Base-by-base conservation (phyloP, 352 stramenopile genomes). In the Phytophthora cajani region DNA sequence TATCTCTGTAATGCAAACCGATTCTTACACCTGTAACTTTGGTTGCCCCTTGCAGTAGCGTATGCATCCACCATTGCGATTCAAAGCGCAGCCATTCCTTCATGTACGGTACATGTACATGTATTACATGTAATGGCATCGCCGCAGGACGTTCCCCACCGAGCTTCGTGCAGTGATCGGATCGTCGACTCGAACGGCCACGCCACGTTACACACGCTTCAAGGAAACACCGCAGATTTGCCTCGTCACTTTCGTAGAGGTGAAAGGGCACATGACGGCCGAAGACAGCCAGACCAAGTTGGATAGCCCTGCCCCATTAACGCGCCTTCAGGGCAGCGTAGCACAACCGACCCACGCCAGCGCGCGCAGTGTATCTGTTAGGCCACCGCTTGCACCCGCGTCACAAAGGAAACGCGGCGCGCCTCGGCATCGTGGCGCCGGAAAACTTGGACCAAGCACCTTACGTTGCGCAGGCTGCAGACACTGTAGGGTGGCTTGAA, bases 251-350 rank as follows among this genome's bases (percentile, higher is more conserved):
- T 54, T 33, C 4, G 30, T 33, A 46, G 44, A 11, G 30, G 17
- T 51, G 14, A 25, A 54, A 23, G 8, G 66, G 42, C 52, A 61
- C 66, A 56, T 72, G 66, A 66, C 63, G 32, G 59, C 60, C 6
- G 23, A 66, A 72, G 58, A 60, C 50, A 62, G 62, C 53, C 54
- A 72, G 57, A 44, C 30, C 16, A 17, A 12, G 30, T 64, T 73
- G 66, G 66, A 73, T 64, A 73, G 66, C 44, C 66, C 33, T 54
- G 60, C 47, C 40, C 59, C 55, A 23, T 52, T 68, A 40, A 40
- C 5, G 10, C 46, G 21, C 36, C n/a, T 50, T 11, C 30, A 14
- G 46, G 46, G 21, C 59, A 72, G n/a, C 66, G 59, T 69, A 59
- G 52, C 66, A 62, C 40, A 19, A 64, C 27, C 21, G 12, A 62